Conservation (phyloP, 2,329 filamentous ascomycete species). For the Metarhizium rileyi region DNA sequence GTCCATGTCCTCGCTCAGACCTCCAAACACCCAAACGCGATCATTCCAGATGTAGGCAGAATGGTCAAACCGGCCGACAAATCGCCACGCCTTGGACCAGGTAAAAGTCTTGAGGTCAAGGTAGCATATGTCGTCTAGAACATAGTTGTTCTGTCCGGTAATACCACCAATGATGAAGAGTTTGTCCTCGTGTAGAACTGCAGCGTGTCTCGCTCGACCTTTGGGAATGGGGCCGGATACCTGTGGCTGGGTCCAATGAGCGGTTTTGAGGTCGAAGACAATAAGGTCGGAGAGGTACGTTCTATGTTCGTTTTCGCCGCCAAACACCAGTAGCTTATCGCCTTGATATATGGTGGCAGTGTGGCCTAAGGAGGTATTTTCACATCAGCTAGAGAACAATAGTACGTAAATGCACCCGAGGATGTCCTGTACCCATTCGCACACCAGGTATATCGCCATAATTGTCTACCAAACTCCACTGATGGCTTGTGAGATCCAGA, state of each 20-base stretch:
- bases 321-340: slow-evolving; percentile 92
- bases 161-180: slow-evolving; percentile 94
- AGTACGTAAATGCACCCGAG: not conserved
- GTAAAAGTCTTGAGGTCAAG: slow-evolving; percentile 95
- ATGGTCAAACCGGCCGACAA: slow-evolving; percentile 91
- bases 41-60: slow-evolving; percentile 88
- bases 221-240: slow-evolving; percentile 77
- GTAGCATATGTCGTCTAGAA: slow-evolving; percentile 93
- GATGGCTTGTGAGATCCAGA: slow-evolving; percentile 75
- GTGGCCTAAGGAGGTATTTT: slow-evolving; percentile 52
- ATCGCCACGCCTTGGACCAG: slow-evolving; percentile 93
- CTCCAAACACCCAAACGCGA: slow-evolving; percentile 92
- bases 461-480: slow-evolving; percentile 95
- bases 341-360: slow-evolving; percentile 90
- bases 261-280: slow-evolving; percentile 87
- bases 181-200: slow-evolving; percentile 92
- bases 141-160: slow-evolving; percentile 82
- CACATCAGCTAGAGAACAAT: slow-evolving; percentile 1
- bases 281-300: slow-evolving; percentile 94
- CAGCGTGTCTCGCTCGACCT: slow-evolving; percentile 85
- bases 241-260: slow-evolving; percentile 89
- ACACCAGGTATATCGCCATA: slow-evolving; percentile 97
- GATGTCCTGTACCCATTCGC: slow-evolving; percentile 62
- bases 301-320: slow-evolving; percentile 94
- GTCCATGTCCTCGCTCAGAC: slow-evolving; percentile 92